phyloP scores from a whole-genome alignment of 2,329 filamentous ascomycete species.

The Ascochyta clinopodiicola region DNA sequence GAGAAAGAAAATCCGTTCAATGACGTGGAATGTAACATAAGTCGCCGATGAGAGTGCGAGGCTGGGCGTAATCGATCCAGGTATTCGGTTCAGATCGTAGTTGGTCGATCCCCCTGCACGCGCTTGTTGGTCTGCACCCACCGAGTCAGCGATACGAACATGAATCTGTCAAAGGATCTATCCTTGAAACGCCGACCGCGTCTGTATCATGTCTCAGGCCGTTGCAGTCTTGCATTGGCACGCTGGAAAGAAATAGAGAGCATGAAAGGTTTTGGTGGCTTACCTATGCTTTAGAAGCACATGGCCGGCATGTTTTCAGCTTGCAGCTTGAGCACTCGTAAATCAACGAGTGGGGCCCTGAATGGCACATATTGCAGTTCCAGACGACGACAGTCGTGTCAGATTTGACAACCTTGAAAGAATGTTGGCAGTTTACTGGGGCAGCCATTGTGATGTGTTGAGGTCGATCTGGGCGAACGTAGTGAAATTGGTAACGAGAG shows the following conservation, averaged over 20 bases:
- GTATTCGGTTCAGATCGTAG: constrained; percentile 24
- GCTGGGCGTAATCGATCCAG: constrained; percentile 21
- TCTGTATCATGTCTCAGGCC: constrained; percentile 9
- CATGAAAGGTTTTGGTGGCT: constrained; percentile 7
- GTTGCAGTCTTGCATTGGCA: constrained; percentile 10
- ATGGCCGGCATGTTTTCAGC: constrained; percentile 58
- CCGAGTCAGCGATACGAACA: constrained; percentile 34
- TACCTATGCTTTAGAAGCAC: constrained; percentile 53
- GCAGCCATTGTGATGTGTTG: constrained; percentile 51
- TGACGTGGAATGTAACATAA: constrained; percentile 15
- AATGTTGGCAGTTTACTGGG: constrained; percentile 56
- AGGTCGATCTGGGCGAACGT: constrained; percentile 8
- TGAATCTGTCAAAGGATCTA: constrained; percentile 20
- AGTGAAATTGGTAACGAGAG: constrained; percentile 4
- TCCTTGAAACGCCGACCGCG: constrained; percentile 18
- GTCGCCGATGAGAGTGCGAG: constrained; percentile 23
- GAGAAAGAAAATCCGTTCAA: constrained; percentile 15
- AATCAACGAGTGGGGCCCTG: constrained; percentile 59
- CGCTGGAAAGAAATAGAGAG: background rate
- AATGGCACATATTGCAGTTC: constrained; percentile 61
- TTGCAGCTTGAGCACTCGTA: constrained; percentile 60
- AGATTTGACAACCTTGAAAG: constrained; percentile 60
- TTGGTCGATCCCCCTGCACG: constrained; percentile 34
- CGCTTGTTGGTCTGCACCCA: constrained; percentile 27
- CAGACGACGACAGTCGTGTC: constrained; percentile 59